Evolutionary conservation across 2,329 filamentous ascomycete genomes (phyloP).

Genomic region (Blumeria graminis): DNA sequence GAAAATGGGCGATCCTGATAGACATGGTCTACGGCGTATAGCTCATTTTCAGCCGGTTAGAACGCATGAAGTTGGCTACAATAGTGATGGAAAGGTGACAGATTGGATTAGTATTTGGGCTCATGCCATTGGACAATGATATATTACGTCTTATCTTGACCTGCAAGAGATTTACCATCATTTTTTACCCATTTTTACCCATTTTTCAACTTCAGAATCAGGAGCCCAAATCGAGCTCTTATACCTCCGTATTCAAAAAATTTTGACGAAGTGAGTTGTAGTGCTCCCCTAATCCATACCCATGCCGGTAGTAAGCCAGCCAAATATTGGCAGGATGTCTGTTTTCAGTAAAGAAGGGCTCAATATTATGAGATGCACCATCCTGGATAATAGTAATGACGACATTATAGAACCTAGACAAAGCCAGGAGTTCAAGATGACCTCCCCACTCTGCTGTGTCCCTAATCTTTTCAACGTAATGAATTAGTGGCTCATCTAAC

Average conservation of each 20-base stretch:
- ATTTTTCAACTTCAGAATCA: no score
- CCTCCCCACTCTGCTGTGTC: constrained; percentile 93
- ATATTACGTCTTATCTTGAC: no score
- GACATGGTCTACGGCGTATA: constrained; percentile 19
- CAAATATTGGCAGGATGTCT: constrained; percentile 35
- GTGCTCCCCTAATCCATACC: constrained; percentile 85
- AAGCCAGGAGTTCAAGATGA: constrained; percentile 66
- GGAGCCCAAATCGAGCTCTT: no score
- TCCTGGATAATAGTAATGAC: constrained; percentile 72
- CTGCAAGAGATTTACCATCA: no score
- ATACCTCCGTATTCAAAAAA: no score
- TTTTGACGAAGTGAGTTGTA: constrained; percentile 60
- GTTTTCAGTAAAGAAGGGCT: constrained; percentile 22
- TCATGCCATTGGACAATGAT: constrained; percentile 7
- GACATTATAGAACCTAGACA: constrained; percentile 58
- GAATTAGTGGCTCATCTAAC: constrained; percentile 53
- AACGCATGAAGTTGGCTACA: constrained; percentile 24
- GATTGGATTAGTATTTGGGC: constrained; percentile 32
- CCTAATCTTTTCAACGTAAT: constrained; percentile 52
- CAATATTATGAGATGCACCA: constrained; percentile 54
- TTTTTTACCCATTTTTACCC: no score
- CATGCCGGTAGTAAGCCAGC: constrained; percentile 87
- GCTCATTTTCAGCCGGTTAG: constrained; percentile 25
- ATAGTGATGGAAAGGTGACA: constrained; percentile 21
- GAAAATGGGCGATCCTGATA: constrained; percentile 21